Evolutionary conservation across 1,139 yeast genomes (phyloP).

Genomic region (Yamadazyma songkhlaensis): DNA sequence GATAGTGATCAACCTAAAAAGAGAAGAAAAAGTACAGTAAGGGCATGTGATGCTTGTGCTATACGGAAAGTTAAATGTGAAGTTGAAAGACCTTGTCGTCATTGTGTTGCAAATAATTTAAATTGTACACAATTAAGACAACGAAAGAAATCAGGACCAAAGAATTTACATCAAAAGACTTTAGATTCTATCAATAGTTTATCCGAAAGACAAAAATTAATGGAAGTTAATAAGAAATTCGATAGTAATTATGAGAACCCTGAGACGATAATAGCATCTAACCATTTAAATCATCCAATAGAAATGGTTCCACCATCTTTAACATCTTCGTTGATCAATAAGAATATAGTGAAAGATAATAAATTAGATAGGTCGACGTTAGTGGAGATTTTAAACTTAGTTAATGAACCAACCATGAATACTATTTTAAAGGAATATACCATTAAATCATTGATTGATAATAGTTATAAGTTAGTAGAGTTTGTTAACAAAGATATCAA

Average conservation of each 20-base stretch:
- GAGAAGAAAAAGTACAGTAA: slow-evolving; percentile 21
- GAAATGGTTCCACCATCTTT: slow-evolving; percentile 16
- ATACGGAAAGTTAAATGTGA: slow-evolving; percentile 44
- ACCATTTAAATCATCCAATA: slow-evolving; percentile 16
- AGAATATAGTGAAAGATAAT: slow-evolving; percentile 2
- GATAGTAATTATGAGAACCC: slow-evolving; percentile 9
- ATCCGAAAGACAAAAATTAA: slow-evolving; percentile 13
- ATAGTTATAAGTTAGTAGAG: slow-evolving; percentile 23
- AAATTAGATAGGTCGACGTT: slow-evolving; percentile 18
- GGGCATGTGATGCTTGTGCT: slow-evolving; percentile 48
- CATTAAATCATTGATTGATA: slow-evolving; percentile 25
- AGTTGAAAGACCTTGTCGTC: slow-evolving; percentile 35
- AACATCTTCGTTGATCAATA: slow-evolving; percentile 6
- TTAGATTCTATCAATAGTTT: slow-evolving; percentile 31
- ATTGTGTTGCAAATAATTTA: slow-evolving; percentile 34
- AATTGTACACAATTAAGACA: slow-evolving; percentile 37
- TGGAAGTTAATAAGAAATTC: slow-evolving; percentile 12
- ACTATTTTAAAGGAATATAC: slow-evolving; percentile 28
- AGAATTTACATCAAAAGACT: slow-evolving; percentile 36
- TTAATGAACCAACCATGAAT: slow-evolving; percentile 23
- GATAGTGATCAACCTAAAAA: slow-evolving; percentile 16
- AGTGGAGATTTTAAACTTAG: slow-evolving; percentile 20
- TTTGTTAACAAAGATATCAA: slow-evolving; percentile 18
- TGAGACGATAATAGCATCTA: slow-evolving; percentile 12
- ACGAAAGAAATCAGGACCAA: slow-evolving; percentile 46